Evolutionary conservation across 306 rosid species (phyloP).

Genomic region (Casuarina glauca): DNA sequence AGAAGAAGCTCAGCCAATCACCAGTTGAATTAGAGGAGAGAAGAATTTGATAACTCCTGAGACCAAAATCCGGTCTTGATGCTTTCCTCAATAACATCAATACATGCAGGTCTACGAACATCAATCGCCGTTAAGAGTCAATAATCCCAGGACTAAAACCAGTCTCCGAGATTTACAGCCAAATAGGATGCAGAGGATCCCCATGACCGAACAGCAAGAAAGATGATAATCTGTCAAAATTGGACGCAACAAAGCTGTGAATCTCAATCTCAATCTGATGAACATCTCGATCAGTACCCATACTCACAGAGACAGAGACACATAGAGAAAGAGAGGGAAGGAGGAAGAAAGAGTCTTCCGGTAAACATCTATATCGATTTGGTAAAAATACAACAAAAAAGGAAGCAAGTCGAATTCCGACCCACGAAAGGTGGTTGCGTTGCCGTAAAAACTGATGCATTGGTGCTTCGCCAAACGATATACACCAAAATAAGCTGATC

Average conservation of each 20-base stretch:
- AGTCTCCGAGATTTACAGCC: background rate
- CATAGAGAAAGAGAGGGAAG: background rate
- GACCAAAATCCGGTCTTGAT: background rate
- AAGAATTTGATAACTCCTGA: background rate
- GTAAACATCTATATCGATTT: background rate
- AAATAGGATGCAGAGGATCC: background rate
- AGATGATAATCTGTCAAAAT: background rate
- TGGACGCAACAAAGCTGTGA: background rate
- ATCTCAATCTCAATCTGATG: slow-evolving; percentile 10
- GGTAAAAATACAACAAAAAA: background rate
- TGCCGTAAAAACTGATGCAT: slow-evolving; percentile 2
- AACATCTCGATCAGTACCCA: background rate
- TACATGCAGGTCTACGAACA: background rate
- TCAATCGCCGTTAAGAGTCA: background rate
- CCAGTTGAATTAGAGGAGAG: background rate
- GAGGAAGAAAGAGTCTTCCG: background rate
- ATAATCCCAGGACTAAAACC: background rate
- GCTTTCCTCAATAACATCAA: background rate
- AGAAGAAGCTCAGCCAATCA: background rate
- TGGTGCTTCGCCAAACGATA: slow-evolving; percentile 2
- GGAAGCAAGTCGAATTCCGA: background rate
- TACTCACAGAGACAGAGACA: background rate
- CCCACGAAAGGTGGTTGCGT: slow-evolving; percentile 1
- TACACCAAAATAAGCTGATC: slow-evolving; percentile 10
- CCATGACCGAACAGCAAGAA: background rate